Conservation (phyloP, 1,284 basidiomycete species). For the Sphagnurus paluster region DNA sequence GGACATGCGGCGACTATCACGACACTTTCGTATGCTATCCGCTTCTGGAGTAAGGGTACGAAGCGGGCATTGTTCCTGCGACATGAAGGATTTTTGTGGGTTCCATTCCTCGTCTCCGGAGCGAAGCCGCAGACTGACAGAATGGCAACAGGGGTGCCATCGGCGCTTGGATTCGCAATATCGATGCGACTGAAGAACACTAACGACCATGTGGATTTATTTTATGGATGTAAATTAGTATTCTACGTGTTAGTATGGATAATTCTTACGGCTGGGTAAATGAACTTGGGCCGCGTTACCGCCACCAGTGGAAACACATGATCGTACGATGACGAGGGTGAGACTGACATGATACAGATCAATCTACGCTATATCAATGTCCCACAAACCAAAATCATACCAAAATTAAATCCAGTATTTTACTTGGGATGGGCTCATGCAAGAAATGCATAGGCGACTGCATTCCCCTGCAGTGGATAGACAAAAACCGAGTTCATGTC, state of each 20-base stretch:
- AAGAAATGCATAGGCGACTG: too few relatives aligned
- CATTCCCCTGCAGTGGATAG: not conserved
- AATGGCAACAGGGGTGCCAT: conserved; percentile 69
- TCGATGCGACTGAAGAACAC: conserved; percentile 45
- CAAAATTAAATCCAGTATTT: not conserved
- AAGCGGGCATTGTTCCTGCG: conserved; percentile 96
- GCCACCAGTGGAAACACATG: conserved; percentile 18
- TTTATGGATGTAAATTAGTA: conserved; percentile 18
- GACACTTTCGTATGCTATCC: conserved; percentile 97
- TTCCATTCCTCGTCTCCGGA: conserved; percentile 25
- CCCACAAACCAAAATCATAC: conserved; percentile 7
- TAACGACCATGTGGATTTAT: conserved; percentile 4
- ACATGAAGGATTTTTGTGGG: conserved; percentile 97
- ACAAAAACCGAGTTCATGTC: not conserved
- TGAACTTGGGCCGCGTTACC: conserved; percentile 8
- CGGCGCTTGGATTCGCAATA: conserved; percentile 96
- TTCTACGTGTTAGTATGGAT: conserved; percentile 11
- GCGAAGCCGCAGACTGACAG: conserved; percentile 16
- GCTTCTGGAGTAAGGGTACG: conserved; percentile 99
- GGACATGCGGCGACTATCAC: conserved; percentile 97
- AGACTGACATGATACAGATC: conserved; percentile 12
- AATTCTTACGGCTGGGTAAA: conserved; percentile 7
- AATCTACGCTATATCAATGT: conserved; percentile 9
- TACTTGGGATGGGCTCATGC: too few relatives aligned
- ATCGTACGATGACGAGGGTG: conserved; percentile 12